Percentiles rank a stretch among this genome's conserved stretches.
phyloP scores from a whole-genome alignment of 2,329 filamentous ascomycete species.

The Phaeosphaeria sp. region DNA sequence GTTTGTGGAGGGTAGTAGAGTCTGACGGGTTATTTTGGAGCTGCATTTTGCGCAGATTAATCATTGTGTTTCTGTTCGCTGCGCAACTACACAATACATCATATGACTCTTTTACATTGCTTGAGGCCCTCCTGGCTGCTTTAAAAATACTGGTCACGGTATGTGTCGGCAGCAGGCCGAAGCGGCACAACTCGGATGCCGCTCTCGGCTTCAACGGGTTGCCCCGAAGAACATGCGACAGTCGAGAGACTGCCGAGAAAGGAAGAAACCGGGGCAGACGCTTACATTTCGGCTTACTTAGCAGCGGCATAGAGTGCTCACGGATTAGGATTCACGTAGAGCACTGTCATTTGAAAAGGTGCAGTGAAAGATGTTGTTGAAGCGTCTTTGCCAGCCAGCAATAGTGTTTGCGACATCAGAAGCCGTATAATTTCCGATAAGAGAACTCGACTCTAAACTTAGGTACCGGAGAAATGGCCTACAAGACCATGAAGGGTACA shows the following conservation, averaged over 20 bases:
- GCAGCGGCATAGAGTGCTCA: conserved; percentile 10
- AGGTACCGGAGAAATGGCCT: neutral
- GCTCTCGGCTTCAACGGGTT: conserved; percentile 22
- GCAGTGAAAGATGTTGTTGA: neutral
- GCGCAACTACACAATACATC: neutral
- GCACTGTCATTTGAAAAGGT: neutral
- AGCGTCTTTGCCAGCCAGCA: neutral
- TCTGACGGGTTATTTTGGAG: neutral
- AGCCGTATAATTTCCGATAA: no score
- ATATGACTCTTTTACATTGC: neutral
- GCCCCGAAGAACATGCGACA: conserved; percentile 22
- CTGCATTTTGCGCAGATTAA: neutral
- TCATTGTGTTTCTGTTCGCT: neutral
- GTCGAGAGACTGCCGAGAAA: conserved; percentile 17
- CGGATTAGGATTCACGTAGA: neutral
- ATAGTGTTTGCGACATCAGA: neutral
- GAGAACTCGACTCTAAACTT: neutral
- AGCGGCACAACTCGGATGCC: conserved; percentile 26
- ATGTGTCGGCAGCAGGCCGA: conserved; percentile 11
- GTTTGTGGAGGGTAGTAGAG: conserved; percentile 5
- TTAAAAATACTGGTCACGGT: neutral
- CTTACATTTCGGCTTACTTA: conserved; percentile 21
- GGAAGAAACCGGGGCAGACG: conserved; percentile 17
- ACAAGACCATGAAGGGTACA: neutral
- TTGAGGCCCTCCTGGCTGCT: neutral